Percentiles rank a stretch among this genome's conserved stretches.
Conservation (phyloP, 495 filamentous ascomycete genomes). For the Monascus purpureus region DNA sequence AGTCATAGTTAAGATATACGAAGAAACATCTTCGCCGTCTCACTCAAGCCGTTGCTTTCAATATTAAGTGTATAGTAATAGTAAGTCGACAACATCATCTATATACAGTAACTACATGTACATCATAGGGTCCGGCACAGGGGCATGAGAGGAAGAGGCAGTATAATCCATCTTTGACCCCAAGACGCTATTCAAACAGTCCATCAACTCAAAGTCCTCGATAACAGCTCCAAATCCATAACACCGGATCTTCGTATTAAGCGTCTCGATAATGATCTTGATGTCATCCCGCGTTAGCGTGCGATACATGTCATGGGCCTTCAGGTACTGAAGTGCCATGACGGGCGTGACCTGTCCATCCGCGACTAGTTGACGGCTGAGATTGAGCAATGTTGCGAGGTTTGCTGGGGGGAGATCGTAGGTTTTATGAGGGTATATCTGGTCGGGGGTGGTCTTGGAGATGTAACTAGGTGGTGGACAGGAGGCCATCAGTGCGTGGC, state of each 20-base stretch:
- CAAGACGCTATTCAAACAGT: slow-evolving; percentile 65
- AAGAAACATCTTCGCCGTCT: no score
- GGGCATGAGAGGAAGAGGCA: no score
- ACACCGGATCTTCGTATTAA: slow-evolving; percentile 73
- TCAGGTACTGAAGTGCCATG: slow-evolving; percentile 80
- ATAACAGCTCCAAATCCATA: slow-evolving; percentile 64
- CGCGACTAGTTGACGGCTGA: slow-evolving; percentile 70
- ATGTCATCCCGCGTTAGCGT: slow-evolving; percentile 58
- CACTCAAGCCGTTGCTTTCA: no score
- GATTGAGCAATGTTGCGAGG: slow-evolving; percentile 64
- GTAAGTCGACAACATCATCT: no score
- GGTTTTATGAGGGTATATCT: slow-evolving; percentile 28
- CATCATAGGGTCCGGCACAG: no score
- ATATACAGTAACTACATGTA: no score
- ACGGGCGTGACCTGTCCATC: slow-evolving; percentile 95
- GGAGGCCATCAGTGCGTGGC: slow-evolving; percentile 81
- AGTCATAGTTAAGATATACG: no score
- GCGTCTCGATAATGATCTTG: slow-evolving; percentile 52
- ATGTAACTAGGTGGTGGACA: slow-evolving; percentile 56
- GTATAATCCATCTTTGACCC: slow-evolving; percentile 50
- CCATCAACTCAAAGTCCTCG: slow-evolving; percentile 84
- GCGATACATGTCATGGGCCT: slow-evolving; percentile 51
- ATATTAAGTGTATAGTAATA: no score
- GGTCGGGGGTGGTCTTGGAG: slow-evolving; percentile 23
- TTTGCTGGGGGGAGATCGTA: slow-evolving; percentile 52